These are phyloP conservation scores for Zoysia japonica DNA, from an alignment of 176 grass and related monocot species.

Conservation along the genomic window DNA sequence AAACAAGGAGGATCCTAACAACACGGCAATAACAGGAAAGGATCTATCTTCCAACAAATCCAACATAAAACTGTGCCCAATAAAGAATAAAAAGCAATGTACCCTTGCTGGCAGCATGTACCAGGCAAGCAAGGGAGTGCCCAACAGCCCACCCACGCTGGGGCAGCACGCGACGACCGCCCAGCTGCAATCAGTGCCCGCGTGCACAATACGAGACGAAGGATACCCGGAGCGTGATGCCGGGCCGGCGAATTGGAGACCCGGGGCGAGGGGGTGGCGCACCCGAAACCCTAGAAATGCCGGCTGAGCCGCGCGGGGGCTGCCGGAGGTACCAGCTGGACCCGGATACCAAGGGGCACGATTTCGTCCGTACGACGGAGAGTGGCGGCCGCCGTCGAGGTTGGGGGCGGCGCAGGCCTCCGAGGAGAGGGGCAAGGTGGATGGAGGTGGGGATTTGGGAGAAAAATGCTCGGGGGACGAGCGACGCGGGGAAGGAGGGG, in stretches of 20 bases:
- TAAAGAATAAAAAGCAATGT: constrained; percentile 21
- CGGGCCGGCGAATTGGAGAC: constrained; percentile 36
- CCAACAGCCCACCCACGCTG: neutral
- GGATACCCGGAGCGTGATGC: neutral
- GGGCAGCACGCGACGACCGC: constrained; percentile 1
- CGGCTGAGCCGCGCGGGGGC: neutral
- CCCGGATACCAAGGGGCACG: neutral
- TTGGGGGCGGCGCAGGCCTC: neutral
- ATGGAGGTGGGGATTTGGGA: neutral
- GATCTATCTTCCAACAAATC: neutral
- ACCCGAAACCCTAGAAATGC: constrained; percentile 63
- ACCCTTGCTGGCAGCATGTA: constrained; percentile 21
- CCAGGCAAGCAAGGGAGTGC: constrained; percentile 3
- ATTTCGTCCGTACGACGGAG: constrained; percentile 34
- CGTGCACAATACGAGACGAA: neutral
- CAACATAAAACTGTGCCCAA: constrained; percentile 8
- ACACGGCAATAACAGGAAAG: neutral
- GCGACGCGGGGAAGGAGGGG: constrained; percentile 32
- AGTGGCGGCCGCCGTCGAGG: constrained; percentile 14
- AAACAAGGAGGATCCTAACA: neutral
- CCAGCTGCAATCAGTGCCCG: constrained; percentile 40
- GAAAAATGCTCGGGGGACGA: constrained; percentile 13
- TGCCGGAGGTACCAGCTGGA: too few species aligned
- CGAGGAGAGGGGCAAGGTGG: neutral
- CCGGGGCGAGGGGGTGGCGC: neutral